These are phyloP conservation scores for Gossypium arboreum DNA, from an alignment of 345 rosid genomes.

Conservation along the genomic window DNA sequence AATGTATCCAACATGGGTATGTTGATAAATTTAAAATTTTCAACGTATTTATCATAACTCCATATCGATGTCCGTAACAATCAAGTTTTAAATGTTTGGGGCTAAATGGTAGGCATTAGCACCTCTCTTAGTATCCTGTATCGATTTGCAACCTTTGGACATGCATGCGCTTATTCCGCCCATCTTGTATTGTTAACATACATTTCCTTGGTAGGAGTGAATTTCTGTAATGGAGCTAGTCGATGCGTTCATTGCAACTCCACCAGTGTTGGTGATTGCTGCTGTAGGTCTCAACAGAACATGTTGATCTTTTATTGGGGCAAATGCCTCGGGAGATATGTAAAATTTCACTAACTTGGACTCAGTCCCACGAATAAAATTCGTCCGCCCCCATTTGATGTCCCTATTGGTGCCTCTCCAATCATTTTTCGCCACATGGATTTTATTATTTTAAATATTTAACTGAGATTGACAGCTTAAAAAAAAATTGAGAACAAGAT, in stretches of 20 bases:
- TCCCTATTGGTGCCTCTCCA: too few relatives aligned
- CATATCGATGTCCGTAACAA: not conserved
- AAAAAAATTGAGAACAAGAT: too few relatives aligned
- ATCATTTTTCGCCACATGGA: too few relatives aligned
- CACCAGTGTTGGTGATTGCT: slow-evolving; percentile 23
- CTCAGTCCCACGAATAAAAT: too few relatives aligned
- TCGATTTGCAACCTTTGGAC: not conserved
- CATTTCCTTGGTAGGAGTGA: not conserved
- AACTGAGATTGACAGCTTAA: too few relatives aligned
- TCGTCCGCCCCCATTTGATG: too few relatives aligned
- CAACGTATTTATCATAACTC: too few relatives aligned
- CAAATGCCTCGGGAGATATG: not conserved
- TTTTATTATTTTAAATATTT: too few relatives aligned
- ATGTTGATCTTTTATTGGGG: slow-evolving; percentile 16
- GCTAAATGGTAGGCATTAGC: too few relatives aligned
- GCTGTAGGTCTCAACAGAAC: slow-evolving; percentile 23
- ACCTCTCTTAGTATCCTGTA: not conserved
- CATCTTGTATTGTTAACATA: not conserved
- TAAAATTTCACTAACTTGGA: too few relatives aligned
- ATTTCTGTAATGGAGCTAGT: slow-evolving; percentile 17
- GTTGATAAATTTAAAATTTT: not conserved
- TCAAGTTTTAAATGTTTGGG: too few relatives aligned
- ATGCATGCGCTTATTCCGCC: not conserved
- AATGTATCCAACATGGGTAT: too few relatives aligned
- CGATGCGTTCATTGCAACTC: slow-evolving; percentile 21